Evolutionary conservation across 371 early-diverging fungal species (phyloP).

Genomic region (Syncephalastrum racemosum): DNA sequence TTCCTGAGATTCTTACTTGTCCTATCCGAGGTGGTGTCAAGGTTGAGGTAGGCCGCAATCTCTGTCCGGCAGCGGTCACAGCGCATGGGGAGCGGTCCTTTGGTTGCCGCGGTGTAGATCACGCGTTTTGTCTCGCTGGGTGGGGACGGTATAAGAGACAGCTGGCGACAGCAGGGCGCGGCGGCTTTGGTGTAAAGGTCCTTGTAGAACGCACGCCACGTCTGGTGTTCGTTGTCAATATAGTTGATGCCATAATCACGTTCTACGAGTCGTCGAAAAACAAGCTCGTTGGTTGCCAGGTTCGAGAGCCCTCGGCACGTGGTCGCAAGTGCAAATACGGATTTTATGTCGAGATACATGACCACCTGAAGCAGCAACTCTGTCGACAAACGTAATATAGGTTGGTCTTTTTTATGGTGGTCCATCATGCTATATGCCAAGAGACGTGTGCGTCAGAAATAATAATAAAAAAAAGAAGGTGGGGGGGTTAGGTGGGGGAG

Average conservation of each 20-base stretch:
- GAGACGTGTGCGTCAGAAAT: neutral
- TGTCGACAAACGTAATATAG: conserved; percentile 24
- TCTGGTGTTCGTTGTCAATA: conserved; percentile 22
- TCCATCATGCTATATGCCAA: neutral
- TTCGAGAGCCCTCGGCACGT: conserved; percentile 23
- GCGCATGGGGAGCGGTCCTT: conserved; percentile 4
- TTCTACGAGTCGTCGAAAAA: conserved; percentile 30
- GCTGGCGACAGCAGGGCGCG: conserved; percentile 16
- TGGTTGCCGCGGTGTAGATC: conserved; percentile 15
- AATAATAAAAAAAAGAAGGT: conserved; percentile 15
- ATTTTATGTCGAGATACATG: conserved; percentile 18
- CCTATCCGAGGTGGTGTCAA: no score
- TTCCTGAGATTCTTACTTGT: neutral
- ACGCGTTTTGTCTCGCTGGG: conserved; percentile 28
- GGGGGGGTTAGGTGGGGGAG: neutral
- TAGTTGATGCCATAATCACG: conserved; percentile 36
- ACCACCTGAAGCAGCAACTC: conserved; percentile 31
- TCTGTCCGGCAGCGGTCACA: conserved; percentile 34
- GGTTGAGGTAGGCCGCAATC: conserved; percentile 21
- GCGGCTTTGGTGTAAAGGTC: conserved; percentile 6
- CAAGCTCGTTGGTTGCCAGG: conserved; percentile 25
- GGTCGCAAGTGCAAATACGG: conserved; percentile 24
- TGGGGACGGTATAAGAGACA: conserved; percentile 16
- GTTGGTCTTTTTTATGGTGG: conserved; percentile 8
- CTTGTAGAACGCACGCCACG: conserved; percentile 28